Conservation (phyloP, 2,329 filamentous ascomycete species). For the Furcasterigmium sp. region DNA sequence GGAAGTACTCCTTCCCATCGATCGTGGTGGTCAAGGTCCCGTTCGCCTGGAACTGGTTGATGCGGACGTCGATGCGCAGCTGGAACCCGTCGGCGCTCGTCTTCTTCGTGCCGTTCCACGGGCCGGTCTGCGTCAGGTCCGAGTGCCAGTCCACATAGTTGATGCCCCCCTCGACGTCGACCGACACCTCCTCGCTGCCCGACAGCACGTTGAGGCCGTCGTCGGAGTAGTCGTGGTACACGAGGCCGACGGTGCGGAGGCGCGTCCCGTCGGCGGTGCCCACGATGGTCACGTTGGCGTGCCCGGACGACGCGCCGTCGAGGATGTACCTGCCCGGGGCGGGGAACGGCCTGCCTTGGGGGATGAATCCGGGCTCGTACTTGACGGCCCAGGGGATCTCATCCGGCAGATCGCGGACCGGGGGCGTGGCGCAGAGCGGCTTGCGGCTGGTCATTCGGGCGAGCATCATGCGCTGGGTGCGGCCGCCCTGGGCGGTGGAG, state of each 20-base stretch:
- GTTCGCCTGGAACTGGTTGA: constrained; percentile 33
- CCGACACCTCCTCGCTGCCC: constrained; percentile 26
- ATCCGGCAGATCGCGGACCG: constrained; percentile 3
- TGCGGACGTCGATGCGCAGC: constrained; percentile 28
- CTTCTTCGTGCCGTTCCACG: constrained; percentile 24
- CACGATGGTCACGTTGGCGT: constrained; percentile 14
- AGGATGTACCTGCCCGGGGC: constrained; percentile 13
- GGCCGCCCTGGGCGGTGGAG: constrained; percentile 28
- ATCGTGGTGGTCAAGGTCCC: constrained; percentile 31
- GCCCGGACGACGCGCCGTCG: constrained; percentile 9
- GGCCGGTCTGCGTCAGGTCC: constrained; percentile 26
- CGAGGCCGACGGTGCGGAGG: constrained; percentile 21
- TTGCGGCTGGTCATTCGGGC: constrained; percentile 25
- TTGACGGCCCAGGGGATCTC: constrained; percentile 4
- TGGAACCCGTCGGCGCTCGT: constrained; percentile 32
- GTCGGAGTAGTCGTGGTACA: constrained; percentile 30
- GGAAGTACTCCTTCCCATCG: constrained; percentile 27
- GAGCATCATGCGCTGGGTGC: constrained; percentile 31
- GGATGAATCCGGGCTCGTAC: constrained; percentile 2
- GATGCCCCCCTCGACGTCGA: constrained; percentile 13
- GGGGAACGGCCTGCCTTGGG: background rate
- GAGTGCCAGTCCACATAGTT: constrained; percentile 31
- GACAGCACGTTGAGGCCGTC: constrained; percentile 23
- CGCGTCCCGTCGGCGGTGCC: constrained; percentile 1
- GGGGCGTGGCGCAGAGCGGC: constrained; percentile 16